Percentiles rank a stretch among this genome's conserved stretches.
Conservation (phyloP, 2,329 filamentous ascomycete species). For the Cercospora sesami region DNA sequence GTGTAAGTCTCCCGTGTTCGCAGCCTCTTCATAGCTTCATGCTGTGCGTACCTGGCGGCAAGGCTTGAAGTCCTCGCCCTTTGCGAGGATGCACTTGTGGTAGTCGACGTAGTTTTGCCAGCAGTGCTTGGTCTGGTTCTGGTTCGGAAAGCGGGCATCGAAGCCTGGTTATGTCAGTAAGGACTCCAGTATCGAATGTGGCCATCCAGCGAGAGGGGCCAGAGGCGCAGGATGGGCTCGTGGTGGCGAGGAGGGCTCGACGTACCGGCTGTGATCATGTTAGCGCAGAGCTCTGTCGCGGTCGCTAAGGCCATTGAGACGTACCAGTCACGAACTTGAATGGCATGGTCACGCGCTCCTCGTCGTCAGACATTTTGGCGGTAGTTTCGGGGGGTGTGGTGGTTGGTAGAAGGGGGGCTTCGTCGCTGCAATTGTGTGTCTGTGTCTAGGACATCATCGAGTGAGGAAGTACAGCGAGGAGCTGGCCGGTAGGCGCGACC, state of each 20-base stretch:
- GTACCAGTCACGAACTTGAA: constrained; percentile 99
- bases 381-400: constrained; percentile 27
- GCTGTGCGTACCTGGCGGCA: constrained; percentile 77
- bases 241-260: constrained; percentile 13
- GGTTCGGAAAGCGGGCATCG: constrained; percentile 98
- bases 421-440: constrained; percentile 21
- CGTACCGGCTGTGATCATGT: constrained; percentile 39
- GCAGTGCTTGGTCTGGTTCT: constrained; percentile 99
- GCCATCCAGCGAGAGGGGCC: neutral
- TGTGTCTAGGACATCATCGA: constrained; percentile 21
- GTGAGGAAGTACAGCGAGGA: constrained; percentile 15
- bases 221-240: neutral
- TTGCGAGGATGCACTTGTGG: constrained; percentile 98
- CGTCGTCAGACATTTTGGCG: constrained; percentile 86
- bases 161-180: constrained; percentile 65
- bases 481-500: constrained; percentile 8
- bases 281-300: constrained; percentile 21
- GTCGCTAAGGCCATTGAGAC: constrained; percentile 39
- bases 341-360: constrained; percentile 91
- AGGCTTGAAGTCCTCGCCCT: constrained; percentile 96
- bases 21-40: neutral
- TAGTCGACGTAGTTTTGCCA: constrained; percentile 99
- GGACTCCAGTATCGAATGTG: neutral
- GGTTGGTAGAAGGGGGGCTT: constrained; percentile 23
- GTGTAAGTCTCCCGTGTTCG: constrained; percentile 3